These are phyloP conservation scores for Medakamo hakoo DNA, from an alignment of 139 green algal genomes.

Conservation along the genomic window DNA sequence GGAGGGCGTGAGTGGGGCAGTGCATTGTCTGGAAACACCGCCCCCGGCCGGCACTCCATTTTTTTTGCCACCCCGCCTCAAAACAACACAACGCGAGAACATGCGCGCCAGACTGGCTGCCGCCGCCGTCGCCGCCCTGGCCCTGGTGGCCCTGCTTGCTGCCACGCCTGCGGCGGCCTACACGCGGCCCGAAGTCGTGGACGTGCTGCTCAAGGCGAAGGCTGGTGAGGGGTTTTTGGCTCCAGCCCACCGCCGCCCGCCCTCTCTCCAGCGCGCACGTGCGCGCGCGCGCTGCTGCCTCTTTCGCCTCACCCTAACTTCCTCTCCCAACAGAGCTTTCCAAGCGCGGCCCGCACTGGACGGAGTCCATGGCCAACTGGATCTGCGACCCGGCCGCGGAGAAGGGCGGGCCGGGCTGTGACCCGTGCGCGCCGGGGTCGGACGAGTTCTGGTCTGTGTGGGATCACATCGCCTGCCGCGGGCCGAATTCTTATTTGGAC, in stretches of 20 bases:
- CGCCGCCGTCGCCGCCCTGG: not conserved
- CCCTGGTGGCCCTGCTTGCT: not conserved
- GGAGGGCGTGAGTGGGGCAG: not conserved
- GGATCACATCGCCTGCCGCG: not conserved
- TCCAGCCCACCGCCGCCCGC: too few species aligned
- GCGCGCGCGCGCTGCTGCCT: too few species aligned
- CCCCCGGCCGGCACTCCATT: not conserved
- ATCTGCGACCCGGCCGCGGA: not conserved
- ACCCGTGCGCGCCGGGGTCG: not conserved
- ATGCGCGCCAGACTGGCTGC: not conserved
- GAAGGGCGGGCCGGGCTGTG: too few species aligned
- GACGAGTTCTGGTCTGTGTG: not conserved
- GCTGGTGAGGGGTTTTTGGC: too few species aligned
- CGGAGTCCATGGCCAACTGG: not conserved
- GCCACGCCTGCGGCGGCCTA: too few species aligned
- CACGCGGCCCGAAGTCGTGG: too few species aligned
- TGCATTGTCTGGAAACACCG: not conserved
- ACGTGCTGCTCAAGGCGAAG: too few species aligned
- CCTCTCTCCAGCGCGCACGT: too few species aligned
- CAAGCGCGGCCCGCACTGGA: not conserved
- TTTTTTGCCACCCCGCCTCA: not conserved
- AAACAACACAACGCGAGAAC: not conserved
- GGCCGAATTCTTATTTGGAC: not conserved
- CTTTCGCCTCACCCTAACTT: too few species aligned
- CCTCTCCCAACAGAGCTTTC: not conserved